Percentiles rank a stretch among this genome's conserved stretches.
phyloP scores from a whole-genome alignment of 2,329 filamentous ascomycete genomes.

The Calonectria naviculata region DNA sequence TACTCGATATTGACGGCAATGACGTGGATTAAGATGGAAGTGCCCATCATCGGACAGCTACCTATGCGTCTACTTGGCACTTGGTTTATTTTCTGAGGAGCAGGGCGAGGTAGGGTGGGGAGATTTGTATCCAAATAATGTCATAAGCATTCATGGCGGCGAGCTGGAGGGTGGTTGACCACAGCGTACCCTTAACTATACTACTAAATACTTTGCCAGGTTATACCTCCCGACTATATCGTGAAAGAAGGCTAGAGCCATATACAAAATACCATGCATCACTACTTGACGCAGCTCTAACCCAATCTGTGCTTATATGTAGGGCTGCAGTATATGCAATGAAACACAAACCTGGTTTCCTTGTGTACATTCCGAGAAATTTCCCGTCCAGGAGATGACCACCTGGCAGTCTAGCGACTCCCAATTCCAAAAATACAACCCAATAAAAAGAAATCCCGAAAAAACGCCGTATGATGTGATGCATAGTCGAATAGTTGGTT shows the following conservation, averaged over 20 bases:
- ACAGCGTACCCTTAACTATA: neutral
- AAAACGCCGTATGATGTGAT: conserved; percentile 38
- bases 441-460: neutral
- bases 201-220: neutral
- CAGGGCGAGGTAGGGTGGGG: neutral
- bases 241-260: neutral
- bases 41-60: too few relatives aligned
- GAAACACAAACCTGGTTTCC: neutral
- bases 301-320: neutral
- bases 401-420: neutral
- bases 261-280: conserved; percentile 2
- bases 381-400: neutral
- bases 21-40: too few relatives aligned
- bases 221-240: neutral
- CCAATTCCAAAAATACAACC: neutral
- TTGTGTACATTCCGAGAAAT: neutral
- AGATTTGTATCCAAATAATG: neutral
- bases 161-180: neutral
- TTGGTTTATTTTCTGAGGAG: neutral
- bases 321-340: neutral
- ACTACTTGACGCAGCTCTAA: neutral
- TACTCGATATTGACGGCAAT: too few relatives aligned
- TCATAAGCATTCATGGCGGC: neutral
- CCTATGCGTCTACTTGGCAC: neutral
- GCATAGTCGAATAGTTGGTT: neutral